Base-by-base conservation (phyloP, 371 early-diverging fungal genomes). In the Ordospora colligata region DNA sequence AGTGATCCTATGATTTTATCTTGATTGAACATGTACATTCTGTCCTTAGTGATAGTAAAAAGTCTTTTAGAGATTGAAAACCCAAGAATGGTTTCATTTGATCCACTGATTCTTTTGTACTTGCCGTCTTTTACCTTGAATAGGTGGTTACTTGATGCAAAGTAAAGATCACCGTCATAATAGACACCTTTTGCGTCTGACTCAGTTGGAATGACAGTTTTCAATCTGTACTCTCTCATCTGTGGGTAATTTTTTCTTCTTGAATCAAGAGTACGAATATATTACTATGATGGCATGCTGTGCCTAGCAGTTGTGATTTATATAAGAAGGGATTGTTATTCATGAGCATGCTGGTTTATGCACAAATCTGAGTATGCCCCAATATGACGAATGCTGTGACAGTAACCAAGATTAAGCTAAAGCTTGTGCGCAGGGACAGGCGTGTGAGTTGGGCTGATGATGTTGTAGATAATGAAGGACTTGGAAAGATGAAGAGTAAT, bases 401-500 rank as follows among this genome's bases (percentile, higher is more conserved):
- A 3, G 23, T 69, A 21, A 77, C 73, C 23, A 52, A 50, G n/a
- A 53, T 40, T 12, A 67, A 45, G 37, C 21, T 74, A 12, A 71
- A 67, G 42, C 42, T 75, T 40, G 51, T 70, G 17, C 77, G 77
- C 68, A 73, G 67, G 47, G 12, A 27, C 12, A 78, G 76, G 46
- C 53, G 45, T 58, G 83, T 85, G 12, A 74, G 81, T 2, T 85
- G 83, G 68, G 73, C 82, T 17, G 23, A 40, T 42, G 80, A 79
- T n/a, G 83, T 82, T 58, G 69, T 85, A 53, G 82, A 85, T 37
- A 85, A 85, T 65, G 80, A 79, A 46, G 76, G 81, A 50, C 19
- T 81, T 23, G 76, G 78, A 44, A 79, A 69, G 53, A 83, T 81
- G 64, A 83, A 79, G 64, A 80, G 79, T 23, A 85, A 85, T 42